Conservation (phyloP, 116 monocot genomes). For the Cymodocea nodosa region DNA sequence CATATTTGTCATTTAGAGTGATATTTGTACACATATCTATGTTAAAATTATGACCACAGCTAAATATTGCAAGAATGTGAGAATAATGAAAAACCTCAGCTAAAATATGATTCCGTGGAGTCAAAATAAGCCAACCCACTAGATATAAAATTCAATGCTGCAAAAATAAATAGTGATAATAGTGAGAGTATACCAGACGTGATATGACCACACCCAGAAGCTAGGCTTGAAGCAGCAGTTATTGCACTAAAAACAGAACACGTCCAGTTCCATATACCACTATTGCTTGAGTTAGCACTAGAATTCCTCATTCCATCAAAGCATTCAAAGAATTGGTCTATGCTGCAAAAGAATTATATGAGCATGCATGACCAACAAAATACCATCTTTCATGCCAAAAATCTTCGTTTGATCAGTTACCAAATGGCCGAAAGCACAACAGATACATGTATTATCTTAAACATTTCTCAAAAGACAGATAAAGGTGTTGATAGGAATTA, state of each 20-base stretch:
- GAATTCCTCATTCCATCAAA: conserved; percentile 85
- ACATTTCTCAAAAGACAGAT: no score
- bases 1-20: no score
- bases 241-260: conserved; percentile 98
- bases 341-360: conserved; percentile 41
- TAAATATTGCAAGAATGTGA: neutral
- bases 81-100: neutral
- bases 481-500: no score
- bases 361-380: neutral
- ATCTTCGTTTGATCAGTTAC: no score
- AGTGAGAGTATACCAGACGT: conserved; percentile 36
- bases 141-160: neutral
- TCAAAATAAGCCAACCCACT: neutral
- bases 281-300: conserved; percentile 35
- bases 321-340: conserved; percentile 96
- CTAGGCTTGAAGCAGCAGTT: conserved; percentile 79
- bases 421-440: no score
- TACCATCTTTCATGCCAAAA: neutral
- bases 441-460: no score
- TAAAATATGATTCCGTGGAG: neutral
- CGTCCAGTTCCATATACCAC: conserved; percentile 93
- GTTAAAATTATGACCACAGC: neutral
- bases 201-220: conserved; percentile 63
- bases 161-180: neutral
- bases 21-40: no score